phyloP scores from a whole-genome alignment of 495 filamentous ascomycete genomes.

The Talaromyces proteolyticus region DNA sequence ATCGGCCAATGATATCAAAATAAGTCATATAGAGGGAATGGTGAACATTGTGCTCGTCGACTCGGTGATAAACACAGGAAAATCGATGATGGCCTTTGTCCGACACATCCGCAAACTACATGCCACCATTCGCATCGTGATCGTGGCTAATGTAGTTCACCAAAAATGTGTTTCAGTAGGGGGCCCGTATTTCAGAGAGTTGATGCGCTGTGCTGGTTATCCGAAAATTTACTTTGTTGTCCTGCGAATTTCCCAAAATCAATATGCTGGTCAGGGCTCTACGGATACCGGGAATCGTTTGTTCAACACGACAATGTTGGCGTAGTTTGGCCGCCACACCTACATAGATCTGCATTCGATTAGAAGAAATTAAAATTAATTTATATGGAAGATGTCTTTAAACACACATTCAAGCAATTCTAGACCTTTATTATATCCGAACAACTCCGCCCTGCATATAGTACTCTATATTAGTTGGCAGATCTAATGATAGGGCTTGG shows the following conservation, averaged over 20 bases:
- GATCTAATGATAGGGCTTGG: too few relatives aligned
- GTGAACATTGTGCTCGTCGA: slow-evolving; percentile 52
- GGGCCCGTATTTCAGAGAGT: slow-evolving; percentile 13
- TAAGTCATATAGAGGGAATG: slow-evolving; percentile 31
- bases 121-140: slow-evolving; percentile 42
- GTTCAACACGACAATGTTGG: slow-evolving; percentile 50
- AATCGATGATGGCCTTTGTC: slow-evolving; percentile 47
- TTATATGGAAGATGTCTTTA: too few relatives aligned
- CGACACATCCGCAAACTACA: slow-evolving; percentile 38
- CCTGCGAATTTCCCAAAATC: slow-evolving; percentile 49
- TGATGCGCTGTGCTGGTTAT: slow-evolving; percentile 13
- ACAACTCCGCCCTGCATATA: too few relatives aligned
- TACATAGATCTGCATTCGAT: too few relatives aligned
- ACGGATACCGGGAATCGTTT: slow-evolving; percentile 57
- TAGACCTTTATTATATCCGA: too few relatives aligned
- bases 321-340: too few relatives aligned
- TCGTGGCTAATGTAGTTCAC: slow-evolving; percentile 55
- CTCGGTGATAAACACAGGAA: slow-evolving; percentile 56
- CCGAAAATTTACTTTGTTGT: slow-evolving; percentile 36
- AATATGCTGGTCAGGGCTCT: slow-evolving; percentile 42
- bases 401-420: too few relatives aligned
- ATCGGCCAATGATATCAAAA: slow-evolving; percentile 35
- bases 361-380: too few relatives aligned
- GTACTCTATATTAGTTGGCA: too few relatives aligned
- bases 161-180: slow-evolving; percentile 22